Evolutionary conservation across 768 basidiomycete species (phyloP), one percentile per base, ranked within the genome.

Genomic region (Tylopilus plumbeoviolaceoides): DNA sequence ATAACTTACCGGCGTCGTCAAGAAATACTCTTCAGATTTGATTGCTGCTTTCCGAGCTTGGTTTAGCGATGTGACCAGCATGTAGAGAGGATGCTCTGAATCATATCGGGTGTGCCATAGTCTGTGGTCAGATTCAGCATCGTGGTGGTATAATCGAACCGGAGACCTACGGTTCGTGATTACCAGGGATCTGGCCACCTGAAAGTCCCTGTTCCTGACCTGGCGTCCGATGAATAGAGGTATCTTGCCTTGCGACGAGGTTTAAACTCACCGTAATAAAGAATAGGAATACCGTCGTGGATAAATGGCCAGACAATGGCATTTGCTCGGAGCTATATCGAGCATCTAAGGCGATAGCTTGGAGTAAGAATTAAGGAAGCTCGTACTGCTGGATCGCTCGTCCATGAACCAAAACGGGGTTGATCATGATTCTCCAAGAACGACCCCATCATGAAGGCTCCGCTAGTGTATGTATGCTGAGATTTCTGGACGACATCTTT

Each of bases 21-120:
- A 64, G 63, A 81, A 85, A 36, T 65, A 61, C 50, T 64, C 64
- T 49, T 77, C 73, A 10, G 68, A 60, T 9, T 63, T 59, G 44
- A 78, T 78, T 6, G 81, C 81, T 10, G 71, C 71, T 60, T 78
- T 80, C 44, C 83, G 75, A 7, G 74, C 81, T 21, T 68, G 72
- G 55, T 83, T 85, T n/a, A 85, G 67, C 2, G 71, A 53, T 39
- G 63, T 72, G 44, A 81, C 68, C 56, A 78, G 77, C 50, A 64
- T 60, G 14, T 80, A 73, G 25, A 82, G 73, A 2, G 79, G 74
- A 47, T 78, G 76, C 46, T 79, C 71, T 18, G 75, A 73, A 27
- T 69, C 66, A 62, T 83, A 87, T 25, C 72, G 77, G 5, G 81
- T 76, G 7, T 77, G 70, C 86, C 85, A 87, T 25, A 86, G 73